Evolutionary conservation across 495 filamentous ascomycete genomes (phyloP), one percentile per base, ranked within the genome.

Genomic region (Annulohypoxylon maeteangense): DNA sequence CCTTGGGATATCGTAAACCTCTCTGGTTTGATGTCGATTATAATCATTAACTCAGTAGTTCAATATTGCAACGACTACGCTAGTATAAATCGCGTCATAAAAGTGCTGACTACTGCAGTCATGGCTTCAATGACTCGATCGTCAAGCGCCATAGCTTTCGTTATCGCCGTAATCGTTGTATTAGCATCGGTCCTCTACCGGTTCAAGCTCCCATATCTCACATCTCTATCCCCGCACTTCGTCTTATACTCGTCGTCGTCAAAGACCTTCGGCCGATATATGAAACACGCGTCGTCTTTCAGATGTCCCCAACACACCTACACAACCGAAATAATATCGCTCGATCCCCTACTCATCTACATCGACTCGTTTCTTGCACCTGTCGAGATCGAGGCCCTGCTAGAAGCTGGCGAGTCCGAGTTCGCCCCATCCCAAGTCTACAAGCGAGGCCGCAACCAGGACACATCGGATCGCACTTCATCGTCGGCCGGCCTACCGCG

Each of bases 281-380:
- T 31, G 4, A 50, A 66, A 36, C 14, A 31, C 23, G 31, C 50
- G 7, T 32, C 65, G 7, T 60, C 65, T 16, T 69, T 62, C 18
- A 61, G 5, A 20, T 83, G 81, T 63, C 75, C 72, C 16, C 63
- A 68, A 0, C 81, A 83, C 44, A 25, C 70, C 7, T 84, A 84
- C 70, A 72, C 61, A n/a, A 81, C 81, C 0, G 79, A 81, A 47
- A 74, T 84, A 27, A 76, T 84, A 23, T 83, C 81, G 10, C 74
- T 85, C 16, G 79, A 82, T n/a, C 82, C 83, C 0, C 71, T 84
- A 1, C 72, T 84, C 29, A 80, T 85, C 60, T 84, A 84, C 70
- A 81, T 84, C 70, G 78, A 81, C 62, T 66, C 76, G 45, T 80
- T 84, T 71, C 69, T 85, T 29, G 60, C 79, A 0, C 67, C 78